Conservation (phyloP, 2,329 filamentous ascomycete species). For the Diaporthe sp. region DNA sequence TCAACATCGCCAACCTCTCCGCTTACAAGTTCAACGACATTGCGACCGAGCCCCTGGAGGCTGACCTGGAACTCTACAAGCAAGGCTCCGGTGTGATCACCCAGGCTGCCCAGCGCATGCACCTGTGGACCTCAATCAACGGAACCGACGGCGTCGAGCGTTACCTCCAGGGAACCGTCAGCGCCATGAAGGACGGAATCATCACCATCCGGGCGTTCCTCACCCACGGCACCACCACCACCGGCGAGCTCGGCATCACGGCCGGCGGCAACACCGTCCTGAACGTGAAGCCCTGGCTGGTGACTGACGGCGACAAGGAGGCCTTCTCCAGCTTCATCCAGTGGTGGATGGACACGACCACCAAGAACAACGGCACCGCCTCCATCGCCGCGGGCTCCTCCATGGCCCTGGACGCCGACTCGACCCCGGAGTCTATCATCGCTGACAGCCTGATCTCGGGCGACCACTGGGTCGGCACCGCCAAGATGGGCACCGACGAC, state of each 20-base stretch:
- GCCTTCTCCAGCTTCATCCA: conserved; percentile 33
- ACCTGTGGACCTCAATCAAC: conserved; percentile 40
- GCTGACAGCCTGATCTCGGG: conserved; percentile 11
- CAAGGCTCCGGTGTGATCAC: conserved; percentile 39
- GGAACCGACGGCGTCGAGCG: conserved; percentile 39
- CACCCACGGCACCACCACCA: conserved; percentile 40
- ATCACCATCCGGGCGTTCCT: conserved; percentile 39
- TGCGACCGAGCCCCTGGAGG: conserved; percentile 28
- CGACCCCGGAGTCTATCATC: conserved; percentile 20
- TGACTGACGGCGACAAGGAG: conserved; percentile 38
- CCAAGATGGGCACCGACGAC: conserved; percentile 65
- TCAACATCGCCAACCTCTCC: conserved; percentile 36
- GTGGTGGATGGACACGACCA: conserved; percentile 33
- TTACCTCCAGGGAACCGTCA: conserved; percentile 41
- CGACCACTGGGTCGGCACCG: conserved; percentile 51
- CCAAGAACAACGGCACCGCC: not conserved
- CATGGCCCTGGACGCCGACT: not conserved
- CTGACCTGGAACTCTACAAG: conserved; percentile 38
- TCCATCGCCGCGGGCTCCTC: not conserved
- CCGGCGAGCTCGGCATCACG: conserved; percentile 40
- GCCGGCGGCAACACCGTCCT: conserved; percentile 39
- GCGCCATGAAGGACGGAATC: conserved; percentile 34
- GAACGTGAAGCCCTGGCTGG: conserved; percentile 38
- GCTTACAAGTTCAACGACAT: conserved; percentile 35
- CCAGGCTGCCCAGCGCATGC: conserved; percentile 39